Conservation (phyloP, 805 yeast species). For the Saccharomycopsis fermentans region DNA sequence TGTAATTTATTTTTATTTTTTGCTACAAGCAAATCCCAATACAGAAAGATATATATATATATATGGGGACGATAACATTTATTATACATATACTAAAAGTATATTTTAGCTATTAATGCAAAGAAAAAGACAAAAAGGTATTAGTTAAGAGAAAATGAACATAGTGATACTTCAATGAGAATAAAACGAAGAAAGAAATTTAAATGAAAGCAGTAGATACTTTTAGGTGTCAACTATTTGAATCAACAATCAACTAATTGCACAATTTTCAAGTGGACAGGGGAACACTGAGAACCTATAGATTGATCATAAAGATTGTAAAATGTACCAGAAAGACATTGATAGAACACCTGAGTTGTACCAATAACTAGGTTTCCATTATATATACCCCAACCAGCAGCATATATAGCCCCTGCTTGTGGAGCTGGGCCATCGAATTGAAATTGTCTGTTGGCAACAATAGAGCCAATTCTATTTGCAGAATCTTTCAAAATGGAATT, state of each 20-base stretch:
- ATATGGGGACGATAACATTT: too few relatives aligned
- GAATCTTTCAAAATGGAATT: conserved; percentile 35
- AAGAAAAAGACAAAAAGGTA: background rate
- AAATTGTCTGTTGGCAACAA: conserved; percentile 53
- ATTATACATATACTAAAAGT: background rate
- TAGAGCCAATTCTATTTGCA: conserved; percentile 44
- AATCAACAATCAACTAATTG: conserved; percentile 45
- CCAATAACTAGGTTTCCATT: conserved; percentile 39
- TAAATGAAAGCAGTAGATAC: background rate
- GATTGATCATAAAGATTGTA: conserved; percentile 65
- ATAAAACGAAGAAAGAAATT: background rate
- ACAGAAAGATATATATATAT: background rate
- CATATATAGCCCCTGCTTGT: conserved; percentile 43
- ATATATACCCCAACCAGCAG: conserved; percentile 36
- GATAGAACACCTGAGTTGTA: conserved; percentile 37
- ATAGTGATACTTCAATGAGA: background rate
- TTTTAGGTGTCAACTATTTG: background rate
- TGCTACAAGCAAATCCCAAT: background rate
- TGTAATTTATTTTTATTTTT: background rate
- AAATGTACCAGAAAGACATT: conserved; percentile 46
- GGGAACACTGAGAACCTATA: conserved; percentile 51
- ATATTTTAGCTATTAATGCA: background rate
- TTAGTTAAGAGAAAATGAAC: background rate
- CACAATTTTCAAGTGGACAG: conserved; percentile 51
- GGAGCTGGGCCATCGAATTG: conserved; percentile 60